Base-by-base conservation (phyloP, 257 asterid genomes). In the Mitragyna speciosa region DNA sequence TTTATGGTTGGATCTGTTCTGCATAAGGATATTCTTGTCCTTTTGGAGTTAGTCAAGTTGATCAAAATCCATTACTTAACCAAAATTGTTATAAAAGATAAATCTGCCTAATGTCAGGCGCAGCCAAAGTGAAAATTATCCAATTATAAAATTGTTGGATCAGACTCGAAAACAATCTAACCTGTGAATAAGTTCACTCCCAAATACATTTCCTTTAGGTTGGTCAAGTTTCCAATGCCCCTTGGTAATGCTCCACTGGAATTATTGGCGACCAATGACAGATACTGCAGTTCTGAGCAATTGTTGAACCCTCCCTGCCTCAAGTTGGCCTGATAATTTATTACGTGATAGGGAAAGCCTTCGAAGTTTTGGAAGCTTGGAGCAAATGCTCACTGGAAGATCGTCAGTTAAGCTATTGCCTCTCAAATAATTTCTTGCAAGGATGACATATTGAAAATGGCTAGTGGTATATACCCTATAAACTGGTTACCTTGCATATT, bases 171-270 rank as follows among this genome's bases (percentile, higher is more conserved):
- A 36, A 36, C 41, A 36, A 36, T 36, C 41, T 36, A 36, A 86
- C 87, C 86, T 81, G 69, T 65, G 71, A 87, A 82, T 28, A 83
- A 58, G 75, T 80, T 81, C 7, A 6, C 73, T 31, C 78, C 78
- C 12, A 87, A 75, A 48, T 70, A n/a, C 74, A 87, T 45, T 4
- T 2, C 0, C 12, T 7, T 33, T 4, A 87, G 82, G 16, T 8
- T 19, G 6, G 83, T 79, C 73, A 83, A 69, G 80, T 83, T 85
- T 54, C 88, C 84, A 7, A 85, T 52, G 39, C 74, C 88, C 77
- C 80, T 75, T 31, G 84, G 87, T 58, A 84, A 58, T 66, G 24
- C 28, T 54, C 87, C 87, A 0, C 2, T 47, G 76, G 83, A 85
- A 3, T 78, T n/a, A 77, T 87, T 87, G 17, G 9, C 30, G 20